Evolutionary conservation across 2,329 filamentous ascomycete genomes (phyloP).

Genomic region (Nothophaeocryptopus gaeumannii): DNA sequence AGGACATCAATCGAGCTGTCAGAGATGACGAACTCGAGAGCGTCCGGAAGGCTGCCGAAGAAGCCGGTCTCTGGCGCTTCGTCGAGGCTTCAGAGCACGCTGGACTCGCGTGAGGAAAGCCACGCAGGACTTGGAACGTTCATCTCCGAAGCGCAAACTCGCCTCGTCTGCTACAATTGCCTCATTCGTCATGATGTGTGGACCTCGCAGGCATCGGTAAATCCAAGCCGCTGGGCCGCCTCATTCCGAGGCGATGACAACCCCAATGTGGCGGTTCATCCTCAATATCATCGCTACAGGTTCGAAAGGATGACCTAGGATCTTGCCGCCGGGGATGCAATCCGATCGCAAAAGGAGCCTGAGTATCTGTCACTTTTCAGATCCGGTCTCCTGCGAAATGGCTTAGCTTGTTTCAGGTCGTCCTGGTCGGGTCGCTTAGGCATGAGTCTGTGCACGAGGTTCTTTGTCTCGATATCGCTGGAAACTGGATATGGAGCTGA

Average conservation of each 20-base stretch:
- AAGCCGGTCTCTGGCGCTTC: constrained; percentile 75
- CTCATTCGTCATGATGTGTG: neutral
- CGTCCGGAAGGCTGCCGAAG: constrained; percentile 65
- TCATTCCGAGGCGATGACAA: too few species aligned
- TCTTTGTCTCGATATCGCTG: constrained; percentile 3
- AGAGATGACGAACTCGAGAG: constrained; percentile 62
- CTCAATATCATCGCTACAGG: too few species aligned
- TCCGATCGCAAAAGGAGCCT: constrained; percentile 1
- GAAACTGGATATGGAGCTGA: neutral
- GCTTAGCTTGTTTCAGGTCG: constrained; percentile 1
- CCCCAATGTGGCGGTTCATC: too few species aligned
- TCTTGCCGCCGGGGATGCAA: too few species aligned
- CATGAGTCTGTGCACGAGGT: neutral
- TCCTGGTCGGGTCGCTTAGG: too few species aligned
- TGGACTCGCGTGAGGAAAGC: constrained; percentile 49
- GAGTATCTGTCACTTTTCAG: constrained; percentile 7
- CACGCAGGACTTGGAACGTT: neutral
- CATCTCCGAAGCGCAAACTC: constrained; percentile 5
- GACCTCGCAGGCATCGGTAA: too few species aligned
- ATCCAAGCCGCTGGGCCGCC: too few species aligned
- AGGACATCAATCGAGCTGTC: constrained; percentile 74
- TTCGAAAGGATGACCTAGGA: too few species aligned
- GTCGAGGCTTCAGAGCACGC: constrained; percentile 62
- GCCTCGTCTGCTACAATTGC: neutral
- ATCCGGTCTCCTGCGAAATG: constrained; percentile 6